Conservation (phyloP, 2,329 filamentous ascomycete species). For the Talaromyces rugulosus region DNA sequence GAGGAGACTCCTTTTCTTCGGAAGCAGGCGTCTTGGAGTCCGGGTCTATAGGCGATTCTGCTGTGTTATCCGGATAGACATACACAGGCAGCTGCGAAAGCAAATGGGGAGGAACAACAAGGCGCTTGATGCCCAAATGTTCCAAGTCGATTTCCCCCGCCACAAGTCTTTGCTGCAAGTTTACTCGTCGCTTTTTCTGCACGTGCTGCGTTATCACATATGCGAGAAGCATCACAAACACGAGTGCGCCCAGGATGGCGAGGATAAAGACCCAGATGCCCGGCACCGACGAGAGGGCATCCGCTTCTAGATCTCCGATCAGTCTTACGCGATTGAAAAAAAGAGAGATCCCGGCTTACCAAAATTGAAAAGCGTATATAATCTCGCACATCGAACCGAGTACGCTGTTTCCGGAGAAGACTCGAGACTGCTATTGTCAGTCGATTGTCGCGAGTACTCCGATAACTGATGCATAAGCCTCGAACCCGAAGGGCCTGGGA, state of each 20-base stretch:
- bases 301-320: conserved; percentile 22
- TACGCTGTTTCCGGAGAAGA: not conserved
- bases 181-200: conserved; percentile 65
- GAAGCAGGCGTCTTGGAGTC: not conserved
- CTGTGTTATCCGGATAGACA: conserved; percentile 55
- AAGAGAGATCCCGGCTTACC: conserved; percentile 46
- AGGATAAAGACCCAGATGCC: conserved; percentile 78
- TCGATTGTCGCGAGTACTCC: conserved; percentile 59
- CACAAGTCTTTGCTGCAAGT: conserved; percentile 65
- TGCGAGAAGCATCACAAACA: conserved; percentile 62
- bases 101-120: conserved; percentile 69
- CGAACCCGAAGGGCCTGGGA: conserved; percentile 64
- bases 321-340: conserved; percentile 19
- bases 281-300: conserved; percentile 49
- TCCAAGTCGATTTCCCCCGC: conserved; percentile 61
- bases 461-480: conserved; percentile 68
- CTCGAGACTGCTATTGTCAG: not conserved
- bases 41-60: not conserved
- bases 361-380: conserved; percentile 49
- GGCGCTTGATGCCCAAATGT: conserved; percentile 73
- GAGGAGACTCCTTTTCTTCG: not conserved
- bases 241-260: conserved; percentile 74
- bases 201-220: conserved; percentile 72
- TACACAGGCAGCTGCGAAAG: conserved; percentile 74
- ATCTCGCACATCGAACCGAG: conserved; percentile 23